These are phyloP conservation scores for Teunomyces lycoperdinae DNA, from an alignment of 805 yeast genomes.

Conservation along the genomic window DNA sequence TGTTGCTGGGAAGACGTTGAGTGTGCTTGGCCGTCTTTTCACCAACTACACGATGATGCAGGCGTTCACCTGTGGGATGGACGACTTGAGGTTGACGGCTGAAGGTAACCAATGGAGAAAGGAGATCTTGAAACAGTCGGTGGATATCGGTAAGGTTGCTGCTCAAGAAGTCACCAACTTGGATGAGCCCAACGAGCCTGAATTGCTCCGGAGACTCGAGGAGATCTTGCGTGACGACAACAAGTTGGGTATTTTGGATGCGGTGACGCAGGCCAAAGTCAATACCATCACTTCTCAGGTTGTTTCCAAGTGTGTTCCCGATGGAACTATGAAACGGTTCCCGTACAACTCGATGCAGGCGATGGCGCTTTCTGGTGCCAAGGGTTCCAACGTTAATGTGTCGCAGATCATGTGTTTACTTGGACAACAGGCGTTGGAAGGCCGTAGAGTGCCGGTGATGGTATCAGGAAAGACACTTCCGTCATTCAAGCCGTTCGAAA, in stretches of 20 bases:
- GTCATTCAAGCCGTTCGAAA: conserved; percentile 92
- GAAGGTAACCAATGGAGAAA: conserved; percentile 90
- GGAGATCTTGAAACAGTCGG: conserved; percentile 73
- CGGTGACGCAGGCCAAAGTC: conserved; percentile 90
- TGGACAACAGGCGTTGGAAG: conserved; percentile 99
- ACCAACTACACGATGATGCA: conserved; percentile 89
- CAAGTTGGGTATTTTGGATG: conserved; percentile 91
- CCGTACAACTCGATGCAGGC: conserved; percentile 98
- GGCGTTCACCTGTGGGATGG: conserved; percentile 99
- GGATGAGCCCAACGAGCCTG: conserved; percentile 57
- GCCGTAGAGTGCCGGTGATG: conserved; percentile 99
- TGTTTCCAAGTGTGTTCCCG: conserved; percentile 92
- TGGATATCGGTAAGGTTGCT: conserved; percentile 83
- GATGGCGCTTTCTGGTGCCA: conserved; percentile 99
- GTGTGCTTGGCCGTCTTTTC: conserved; percentile 92
- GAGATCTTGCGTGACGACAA: conserved; percentile 92
- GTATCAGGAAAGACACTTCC: conserved; percentile 97
- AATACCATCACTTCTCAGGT: conserved; percentile 92
- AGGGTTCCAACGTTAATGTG: conserved; percentile 97
- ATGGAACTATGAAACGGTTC: conserved; percentile 91
- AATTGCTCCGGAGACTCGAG: conserved; percentile 82
- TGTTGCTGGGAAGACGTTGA: conserved; percentile 83
- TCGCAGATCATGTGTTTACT: conserved; percentile 99
- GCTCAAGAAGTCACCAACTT: conserved; percentile 93
- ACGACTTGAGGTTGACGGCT: conserved; percentile 85